A percentile compares a stretch with the other conserved stretches of the same genome.
Evolutionary conservation across 2,329 filamentous ascomycete species (phyloP).

Genomic region (Alternaria sp.): DNA sequence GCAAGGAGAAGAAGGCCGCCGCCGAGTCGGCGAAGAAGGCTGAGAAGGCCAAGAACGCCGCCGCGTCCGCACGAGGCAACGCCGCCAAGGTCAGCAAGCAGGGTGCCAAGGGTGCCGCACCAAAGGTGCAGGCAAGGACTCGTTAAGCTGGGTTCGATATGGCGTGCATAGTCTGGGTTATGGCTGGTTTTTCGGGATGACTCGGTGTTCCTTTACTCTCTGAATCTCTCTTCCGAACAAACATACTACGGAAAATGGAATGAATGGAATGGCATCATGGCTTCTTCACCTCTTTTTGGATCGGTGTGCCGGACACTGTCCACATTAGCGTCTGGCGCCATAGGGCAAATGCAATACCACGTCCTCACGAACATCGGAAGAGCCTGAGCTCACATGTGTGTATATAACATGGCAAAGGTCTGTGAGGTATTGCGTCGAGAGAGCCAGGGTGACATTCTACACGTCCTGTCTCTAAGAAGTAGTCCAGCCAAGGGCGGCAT

Average conservation of each 20-base stretch:
- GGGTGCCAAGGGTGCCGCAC: conserved; percentile 87
- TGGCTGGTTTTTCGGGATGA: conserved; percentile 37
- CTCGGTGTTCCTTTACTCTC: conserved; percentile 39
- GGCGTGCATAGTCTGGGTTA: conserved; percentile 34
- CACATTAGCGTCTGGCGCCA: conserved; percentile 39
- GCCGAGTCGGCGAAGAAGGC: conserved; percentile 94
- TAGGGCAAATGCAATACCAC: conserved; percentile 47
- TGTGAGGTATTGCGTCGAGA: too few species aligned
- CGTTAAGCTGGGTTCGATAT: conserved; percentile 66
- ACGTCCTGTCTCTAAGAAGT: neutral
- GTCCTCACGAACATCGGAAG: conserved; percentile 34
- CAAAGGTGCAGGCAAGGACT: conserved; percentile 84
- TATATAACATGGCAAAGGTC: too few species aligned
- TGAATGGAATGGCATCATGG: conserved; percentile 40
- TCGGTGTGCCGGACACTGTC: conserved; percentile 31
- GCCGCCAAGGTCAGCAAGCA: conserved; percentile 91
- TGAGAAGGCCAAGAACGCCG: conserved; percentile 95
- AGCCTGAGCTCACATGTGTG: neutral
- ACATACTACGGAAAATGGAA: conserved; percentile 30
- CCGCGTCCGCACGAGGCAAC: conserved; percentile 76
- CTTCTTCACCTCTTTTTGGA: conserved; percentile 33
- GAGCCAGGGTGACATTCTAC: too few species aligned
- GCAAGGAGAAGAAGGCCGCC: conserved; percentile 97
- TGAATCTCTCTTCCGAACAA: conserved; percentile 28
- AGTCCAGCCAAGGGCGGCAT: neutral